Conservation (phyloP, 2,329 filamentous ascomycete species). For the Aspergillus fumigatiaffinis region DNA sequence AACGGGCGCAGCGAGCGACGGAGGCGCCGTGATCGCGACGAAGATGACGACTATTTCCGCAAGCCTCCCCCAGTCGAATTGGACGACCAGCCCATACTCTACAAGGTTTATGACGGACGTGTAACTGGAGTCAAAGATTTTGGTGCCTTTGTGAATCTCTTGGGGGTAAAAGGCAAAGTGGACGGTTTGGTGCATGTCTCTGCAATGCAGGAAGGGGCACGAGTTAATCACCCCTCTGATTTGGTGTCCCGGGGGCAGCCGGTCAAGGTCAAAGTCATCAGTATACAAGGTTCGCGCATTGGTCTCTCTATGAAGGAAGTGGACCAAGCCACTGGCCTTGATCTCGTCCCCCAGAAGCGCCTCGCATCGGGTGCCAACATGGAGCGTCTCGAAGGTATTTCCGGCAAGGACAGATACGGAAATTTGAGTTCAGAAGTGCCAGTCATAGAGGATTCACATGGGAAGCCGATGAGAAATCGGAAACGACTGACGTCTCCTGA, state of each 20-base stretch:
- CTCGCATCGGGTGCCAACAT: constrained; percentile 89
- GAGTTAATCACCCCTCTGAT: constrained; percentile 90
- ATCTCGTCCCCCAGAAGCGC: constrained; percentile 71
- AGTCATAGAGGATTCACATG: constrained; percentile 60
- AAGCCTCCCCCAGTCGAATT: constrained; percentile 67
- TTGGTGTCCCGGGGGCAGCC: constrained; percentile 73
- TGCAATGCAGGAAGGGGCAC: constrained; percentile 74
- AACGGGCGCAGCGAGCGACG: constrained; percentile 44
- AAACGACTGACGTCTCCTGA: constrained; percentile 97
- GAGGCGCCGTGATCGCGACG: constrained; percentile 35
- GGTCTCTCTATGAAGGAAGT: constrained; percentile 97
- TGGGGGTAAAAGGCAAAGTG: constrained; percentile 79
- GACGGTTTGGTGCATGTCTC: constrained; percentile 94
- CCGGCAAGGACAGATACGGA: constrained; percentile 54
- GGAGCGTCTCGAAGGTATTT: constrained; percentile 66
- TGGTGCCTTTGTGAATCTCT: constrained; percentile 90
- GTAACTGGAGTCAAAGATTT: constrained; percentile 95
- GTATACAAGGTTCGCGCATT: constrained; percentile 75
- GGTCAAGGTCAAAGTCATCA: constrained; percentile 90
- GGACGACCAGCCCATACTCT: constrained; percentile 74
- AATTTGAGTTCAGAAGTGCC: constrained; percentile 53
- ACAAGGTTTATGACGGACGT: constrained; percentile 85
- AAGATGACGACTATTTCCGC: constrained; percentile 57
- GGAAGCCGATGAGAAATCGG: constrained; percentile 59
- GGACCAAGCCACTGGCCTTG: constrained; percentile 81